Evolutionary conservation across 2,329 filamentous ascomycete species (phyloP).

Genomic region (Epichloe glyceriae): DNA sequence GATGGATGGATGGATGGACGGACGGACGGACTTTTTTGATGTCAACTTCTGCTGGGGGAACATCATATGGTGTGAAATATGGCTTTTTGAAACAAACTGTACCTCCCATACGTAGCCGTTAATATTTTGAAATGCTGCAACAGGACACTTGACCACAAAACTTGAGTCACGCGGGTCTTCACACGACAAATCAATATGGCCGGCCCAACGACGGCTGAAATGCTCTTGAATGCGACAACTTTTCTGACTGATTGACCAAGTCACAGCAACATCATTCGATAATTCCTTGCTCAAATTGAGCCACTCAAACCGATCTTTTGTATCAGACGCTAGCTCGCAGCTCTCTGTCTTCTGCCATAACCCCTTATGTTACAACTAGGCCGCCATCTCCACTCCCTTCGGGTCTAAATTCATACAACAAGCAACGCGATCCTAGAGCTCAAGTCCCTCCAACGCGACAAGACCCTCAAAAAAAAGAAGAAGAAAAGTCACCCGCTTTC

Average conservation of each 20-base stretch:
- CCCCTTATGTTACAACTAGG: constrained; percentile 4
- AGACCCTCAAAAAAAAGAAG: background rate
- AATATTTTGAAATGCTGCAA: background rate
- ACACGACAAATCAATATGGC: no score
- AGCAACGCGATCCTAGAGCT: background rate
- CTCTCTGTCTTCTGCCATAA: background rate
- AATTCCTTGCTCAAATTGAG: background rate
- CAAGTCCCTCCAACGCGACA: background rate
- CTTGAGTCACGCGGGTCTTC: no score
- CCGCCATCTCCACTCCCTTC: background rate
- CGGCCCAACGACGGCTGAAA: no score
- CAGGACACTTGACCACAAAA: background rate
- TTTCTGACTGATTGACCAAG: background rate
- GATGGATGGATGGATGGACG: background rate
- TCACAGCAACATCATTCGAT: background rate
- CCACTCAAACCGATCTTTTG: background rate
- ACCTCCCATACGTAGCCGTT: background rate
- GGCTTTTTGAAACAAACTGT: background rate
- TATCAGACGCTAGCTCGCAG: background rate
- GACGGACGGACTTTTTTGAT: background rate
- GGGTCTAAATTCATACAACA: constrained; percentile 4
- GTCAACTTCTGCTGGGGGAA: background rate
- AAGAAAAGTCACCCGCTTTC: constrained; percentile 1
- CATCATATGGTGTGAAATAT: background rate
- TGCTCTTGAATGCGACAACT: no score